Evolutionary conservation across 2,329 filamentous ascomycete genomes (phyloP).

Genomic region (Aphanocladium album): DNA sequence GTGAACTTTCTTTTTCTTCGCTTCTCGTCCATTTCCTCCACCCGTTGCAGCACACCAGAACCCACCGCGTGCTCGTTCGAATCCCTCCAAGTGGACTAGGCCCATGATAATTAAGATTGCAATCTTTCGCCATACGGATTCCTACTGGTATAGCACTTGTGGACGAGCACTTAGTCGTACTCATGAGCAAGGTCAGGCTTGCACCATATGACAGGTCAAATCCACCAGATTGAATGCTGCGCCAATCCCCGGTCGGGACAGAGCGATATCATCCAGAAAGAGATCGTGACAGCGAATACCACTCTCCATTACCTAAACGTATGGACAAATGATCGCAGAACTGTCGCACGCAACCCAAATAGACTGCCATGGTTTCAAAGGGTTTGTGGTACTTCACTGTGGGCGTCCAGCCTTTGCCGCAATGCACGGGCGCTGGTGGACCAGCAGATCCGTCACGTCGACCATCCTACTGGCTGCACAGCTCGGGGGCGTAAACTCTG

Average conservation of each 20-base stretch:
- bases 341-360: background rate
- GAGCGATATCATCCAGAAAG: background rate
- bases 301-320: background rate
- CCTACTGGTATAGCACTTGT: background rate
- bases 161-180: background rate
- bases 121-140: background rate
- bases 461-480: background rate
- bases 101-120: background rate
- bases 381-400: no score
- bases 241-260: background rate
- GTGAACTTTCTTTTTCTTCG: background rate
- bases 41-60: background rate
- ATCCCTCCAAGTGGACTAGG: background rate
- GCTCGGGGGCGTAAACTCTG: slow-evolving; percentile 1
- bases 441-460: background rate
- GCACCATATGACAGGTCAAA: background rate
- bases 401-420: background rate
- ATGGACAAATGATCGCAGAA: background rate
- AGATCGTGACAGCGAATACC: background rate
- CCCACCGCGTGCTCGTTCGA: background rate
- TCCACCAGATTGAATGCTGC: background rate
- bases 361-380: background rate
- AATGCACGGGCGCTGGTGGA: no score
- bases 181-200: background rate
- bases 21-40: background rate